Conservation (phyloP, 2,329 filamentous ascomycete genomes). For the Apiospora kogelbergensis region DNA sequence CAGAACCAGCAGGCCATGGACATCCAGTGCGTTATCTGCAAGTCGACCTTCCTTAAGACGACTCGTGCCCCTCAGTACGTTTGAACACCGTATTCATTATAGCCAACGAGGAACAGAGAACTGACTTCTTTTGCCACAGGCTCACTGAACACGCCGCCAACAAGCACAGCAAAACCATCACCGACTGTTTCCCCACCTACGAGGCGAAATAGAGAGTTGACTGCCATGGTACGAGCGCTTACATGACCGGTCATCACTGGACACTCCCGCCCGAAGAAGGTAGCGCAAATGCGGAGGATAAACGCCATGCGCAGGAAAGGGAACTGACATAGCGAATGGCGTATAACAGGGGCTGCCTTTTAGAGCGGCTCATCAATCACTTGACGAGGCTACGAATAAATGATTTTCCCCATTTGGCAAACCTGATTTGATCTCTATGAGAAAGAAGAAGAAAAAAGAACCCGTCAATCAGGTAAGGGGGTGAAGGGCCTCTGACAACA, state of each 20-base stretch:
- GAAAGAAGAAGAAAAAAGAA: too few relatives aligned
- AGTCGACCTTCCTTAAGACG: slow-evolving; percentile 76
- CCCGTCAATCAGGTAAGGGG: too few relatives aligned
- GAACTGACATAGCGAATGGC: slow-evolving; percentile 22
- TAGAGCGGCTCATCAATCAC: slow-evolving; percentile 8
- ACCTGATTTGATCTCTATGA: background rate
- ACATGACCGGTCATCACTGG: background rate
- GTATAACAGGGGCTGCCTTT: slow-evolving; percentile 12
- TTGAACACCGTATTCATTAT: background rate
- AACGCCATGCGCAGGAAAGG: background rate
- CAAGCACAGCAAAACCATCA: slow-evolving; percentile 72
- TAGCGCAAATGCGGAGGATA: background rate
- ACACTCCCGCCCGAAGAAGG: background rate
- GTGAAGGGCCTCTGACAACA: background rate
- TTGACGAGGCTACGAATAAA: slow-evolving; percentile 14
- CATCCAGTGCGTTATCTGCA: slow-evolving; percentile 77
- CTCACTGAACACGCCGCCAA: slow-evolving; percentile 71
- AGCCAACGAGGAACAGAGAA: background rate
- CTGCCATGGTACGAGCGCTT: slow-evolving; percentile 18
- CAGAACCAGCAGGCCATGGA: slow-evolving; percentile 73
- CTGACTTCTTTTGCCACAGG: slow-evolving; percentile 32
- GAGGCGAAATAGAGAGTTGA: slow-evolving; percentile 20
- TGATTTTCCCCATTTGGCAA: background rate
- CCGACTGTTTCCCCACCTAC: slow-evolving; percentile 68
- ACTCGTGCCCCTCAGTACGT: slow-evolving; percentile 68